Percentiles rank a stretch among this genome's conserved stretches.
phyloP scores from a whole-genome alignment of 129 eudicot species.

The Flaveria bidentis region DNA sequence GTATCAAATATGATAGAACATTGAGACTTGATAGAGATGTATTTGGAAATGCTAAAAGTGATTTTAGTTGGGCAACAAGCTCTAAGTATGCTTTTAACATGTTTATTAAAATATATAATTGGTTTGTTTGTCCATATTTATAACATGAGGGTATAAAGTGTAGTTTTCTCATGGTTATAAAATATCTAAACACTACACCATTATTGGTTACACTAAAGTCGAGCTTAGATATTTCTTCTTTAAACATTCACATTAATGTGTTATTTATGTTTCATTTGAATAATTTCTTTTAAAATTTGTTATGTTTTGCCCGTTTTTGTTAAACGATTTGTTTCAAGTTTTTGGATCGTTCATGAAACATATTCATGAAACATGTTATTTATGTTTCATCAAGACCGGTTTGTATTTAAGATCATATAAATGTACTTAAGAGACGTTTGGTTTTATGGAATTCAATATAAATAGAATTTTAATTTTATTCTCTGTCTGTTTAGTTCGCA shows the following conservation, averaged over 20 bases:
- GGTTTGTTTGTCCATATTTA: neutral
- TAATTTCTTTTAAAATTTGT: neutral
- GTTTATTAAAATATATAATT: neutral
- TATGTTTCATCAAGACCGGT: neutral
- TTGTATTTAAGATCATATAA: neutral
- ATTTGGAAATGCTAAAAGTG: neutral
- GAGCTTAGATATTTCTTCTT: conserved; percentile 1
- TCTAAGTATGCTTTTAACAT: neutral
- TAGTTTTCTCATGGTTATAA: neutral
- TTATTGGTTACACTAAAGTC: neutral
- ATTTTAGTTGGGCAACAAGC: neutral
- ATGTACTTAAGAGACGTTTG: too few species aligned
- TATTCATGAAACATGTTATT: neutral
- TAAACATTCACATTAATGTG: neutral
- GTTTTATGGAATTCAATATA: too few species aligned
- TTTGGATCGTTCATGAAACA: neutral
- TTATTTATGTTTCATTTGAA: neutral
- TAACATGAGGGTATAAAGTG: neutral
- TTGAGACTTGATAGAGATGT: too few species aligned
- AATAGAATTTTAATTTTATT: neutral
- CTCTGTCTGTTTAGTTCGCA: neutral
- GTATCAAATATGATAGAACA: neutral
- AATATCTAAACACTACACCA: conserved; percentile 7
- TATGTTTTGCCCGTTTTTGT: too few species aligned
- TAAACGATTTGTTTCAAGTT: too few species aligned